Evolutionary conservation across 208 protist genomes (phyloP), one percentile per base, ranked within the genome.

Genomic region (Lotmaria passim): DNA sequence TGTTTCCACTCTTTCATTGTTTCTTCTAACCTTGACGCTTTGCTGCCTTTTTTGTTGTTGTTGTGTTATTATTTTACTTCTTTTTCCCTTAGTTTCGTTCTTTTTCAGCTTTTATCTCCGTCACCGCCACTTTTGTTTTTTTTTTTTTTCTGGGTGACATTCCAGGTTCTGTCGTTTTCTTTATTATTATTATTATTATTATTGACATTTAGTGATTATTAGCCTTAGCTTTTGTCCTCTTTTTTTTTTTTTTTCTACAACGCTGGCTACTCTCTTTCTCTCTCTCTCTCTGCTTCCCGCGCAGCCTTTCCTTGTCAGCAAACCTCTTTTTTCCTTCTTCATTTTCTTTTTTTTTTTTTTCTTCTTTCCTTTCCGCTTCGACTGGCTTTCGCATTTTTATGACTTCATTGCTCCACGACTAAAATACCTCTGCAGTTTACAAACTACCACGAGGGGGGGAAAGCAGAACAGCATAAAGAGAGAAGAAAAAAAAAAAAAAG

Each of bases 251-350:
- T n/a, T n/a, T n/a, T n/a, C n/a, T n/a, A n/a, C n/a, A n/a, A n/a
- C n/a, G n/a, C n/a, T n/a, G n/a, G n/a, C 48, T 61, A 38, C 48
- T 65, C 47, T 61, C 64, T 31, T 34, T 17, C 38, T 19, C 43
- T 44, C 47, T 28, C 28, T 43, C 43, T 57, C 34, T 39, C 36
- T 12, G 36, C 12, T 39, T 6, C 36, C 8, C 36, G 36, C 36
- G 6, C 36, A 6, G 6, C 36, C 36, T 14, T 12, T 56, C 59
- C 57, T 33, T 31, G 53, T 24, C 30, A 63, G 26, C 41, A 0
- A 4, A 21, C 43, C 30, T 11, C 30, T n/a, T 60, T 1, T 67
- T 50, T 57, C 31, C 31, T 7, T 52, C n/a, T 51, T 55, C 4
- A 4, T 34, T 56, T 47, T 11, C 30, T n/a, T 60, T 1, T 67